phyloP scores from a whole-genome alignment of 768 basidiomycete genomes.

The Udeniomyces megalosporus region DNA sequence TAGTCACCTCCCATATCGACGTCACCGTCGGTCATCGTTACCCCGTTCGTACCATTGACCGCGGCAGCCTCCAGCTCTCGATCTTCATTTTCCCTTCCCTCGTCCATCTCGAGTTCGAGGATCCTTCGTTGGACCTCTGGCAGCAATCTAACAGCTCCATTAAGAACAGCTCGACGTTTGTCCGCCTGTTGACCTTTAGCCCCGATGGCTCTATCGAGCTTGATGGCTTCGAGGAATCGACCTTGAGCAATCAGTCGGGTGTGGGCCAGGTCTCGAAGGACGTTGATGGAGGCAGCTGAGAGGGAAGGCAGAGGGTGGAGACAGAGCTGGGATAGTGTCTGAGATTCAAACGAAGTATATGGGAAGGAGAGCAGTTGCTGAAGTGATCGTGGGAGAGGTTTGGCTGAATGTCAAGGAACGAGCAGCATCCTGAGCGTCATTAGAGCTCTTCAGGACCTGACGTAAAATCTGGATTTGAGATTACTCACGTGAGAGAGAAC shows the following conservation, averaged over 20 bases:
- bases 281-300: slow-evolving; percentile 35
- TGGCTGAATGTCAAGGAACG: slow-evolving; percentile 37
- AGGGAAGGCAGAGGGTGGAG: slow-evolving; percentile 40
- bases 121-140: slow-evolving; percentile 47
- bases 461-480: slow-evolving; percentile 32
- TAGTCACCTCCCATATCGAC: background rate
- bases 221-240: slow-evolving; percentile 53
- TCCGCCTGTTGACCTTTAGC: slow-evolving; percentile 25
- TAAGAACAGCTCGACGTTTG: slow-evolving; percentile 53
- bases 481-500: slow-evolving; percentile 3
- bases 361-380: slow-evolving; percentile 50
- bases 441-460: slow-evolving; percentile 10
- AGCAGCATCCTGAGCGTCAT: no score
- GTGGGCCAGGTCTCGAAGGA: slow-evolving; percentile 61
- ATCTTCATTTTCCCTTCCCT: background rate
- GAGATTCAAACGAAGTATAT: slow-evolving; percentile 48
- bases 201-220: slow-evolving; percentile 47
- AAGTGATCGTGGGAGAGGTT: slow-evolving; percentile 43
- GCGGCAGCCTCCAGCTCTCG: background rate
- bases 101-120: slow-evolving; percentile 45
- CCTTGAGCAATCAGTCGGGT: slow-evolving; percentile 60
- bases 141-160: slow-evolving; percentile 49
- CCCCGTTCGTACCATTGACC: background rate
- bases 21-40: background rate
- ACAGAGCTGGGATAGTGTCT: slow-evolving; percentile 42